A percentile compares a stretch with the other conserved stretches of the same genome.
Evolutionary conservation across 768 basidiomycete genomes (phyloP).

Genomic region (Phlebiopsis flavidoalba): DNA sequence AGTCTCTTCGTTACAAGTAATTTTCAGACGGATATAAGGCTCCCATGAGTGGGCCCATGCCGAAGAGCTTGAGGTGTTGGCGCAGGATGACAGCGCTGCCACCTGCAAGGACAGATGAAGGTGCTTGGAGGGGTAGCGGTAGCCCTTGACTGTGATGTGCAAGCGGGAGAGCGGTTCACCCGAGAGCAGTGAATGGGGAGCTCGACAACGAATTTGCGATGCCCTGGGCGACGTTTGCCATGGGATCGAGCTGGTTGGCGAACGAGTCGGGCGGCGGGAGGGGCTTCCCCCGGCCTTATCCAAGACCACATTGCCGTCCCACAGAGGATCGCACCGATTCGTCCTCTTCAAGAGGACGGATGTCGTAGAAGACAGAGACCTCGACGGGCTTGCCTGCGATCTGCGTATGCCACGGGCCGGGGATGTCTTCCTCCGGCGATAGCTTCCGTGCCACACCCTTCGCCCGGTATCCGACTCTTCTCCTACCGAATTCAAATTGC

Average conservation of each 20-base stretch:
- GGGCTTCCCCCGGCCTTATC: conserved; percentile 48
- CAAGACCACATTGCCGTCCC: conserved; percentile 76
- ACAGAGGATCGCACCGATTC: conserved; percentile 63
- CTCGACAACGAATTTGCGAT: conserved; percentile 67
- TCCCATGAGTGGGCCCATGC: conserved; percentile 74
- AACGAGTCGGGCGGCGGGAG: conserved; percentile 29
- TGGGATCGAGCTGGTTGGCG: conserved; percentile 33
- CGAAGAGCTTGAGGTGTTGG: conserved; percentile 52
- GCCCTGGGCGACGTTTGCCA: conserved; percentile 58
- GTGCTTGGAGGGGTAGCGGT: conserved; percentile 34
- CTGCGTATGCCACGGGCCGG: conserved; percentile 57
- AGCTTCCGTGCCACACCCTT: conserved; percentile 30
- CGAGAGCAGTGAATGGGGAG: conserved; percentile 73
- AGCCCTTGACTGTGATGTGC: conserved; percentile 46
- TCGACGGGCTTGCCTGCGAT: conserved; percentile 50
- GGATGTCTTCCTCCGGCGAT: conserved; percentile 17
- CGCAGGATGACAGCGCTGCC: conserved; percentile 47
- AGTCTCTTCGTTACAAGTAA: conserved; percentile 59
- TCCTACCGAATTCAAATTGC: conserved; percentile 69
- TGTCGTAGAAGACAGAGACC: conserved; percentile 47
- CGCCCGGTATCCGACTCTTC: conserved; percentile 81
- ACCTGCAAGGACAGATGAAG: conserved; percentile 22
- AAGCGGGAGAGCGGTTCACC: conserved; percentile 64
- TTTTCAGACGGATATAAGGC: conserved; percentile 67
- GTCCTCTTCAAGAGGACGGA: conserved; percentile 48